A percentile compares a stretch with the other conserved stretches of the same genome.
phyloP scores from a whole-genome alignment of 352 stramenopile genomes.

The Phytophthora capsici region DNA sequence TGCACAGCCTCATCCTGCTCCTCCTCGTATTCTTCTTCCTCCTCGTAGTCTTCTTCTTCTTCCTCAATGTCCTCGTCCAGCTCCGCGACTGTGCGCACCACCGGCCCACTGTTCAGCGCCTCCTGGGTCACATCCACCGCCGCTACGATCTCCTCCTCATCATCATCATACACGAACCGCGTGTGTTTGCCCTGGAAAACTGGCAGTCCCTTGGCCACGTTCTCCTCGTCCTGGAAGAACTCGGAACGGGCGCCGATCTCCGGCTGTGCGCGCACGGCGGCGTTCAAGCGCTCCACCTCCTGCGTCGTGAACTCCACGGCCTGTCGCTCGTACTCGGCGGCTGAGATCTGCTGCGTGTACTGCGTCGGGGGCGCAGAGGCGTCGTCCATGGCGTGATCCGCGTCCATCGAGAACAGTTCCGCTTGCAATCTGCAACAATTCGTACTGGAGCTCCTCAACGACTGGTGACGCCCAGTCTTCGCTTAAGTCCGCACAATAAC shows the following conservation, averaged over 20 bases:
- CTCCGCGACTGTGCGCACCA: constrained; percentile 70
- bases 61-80: constrained; percentile 52
- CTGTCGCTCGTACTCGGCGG: constrained; percentile 63
- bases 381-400: constrained; percentile 36
- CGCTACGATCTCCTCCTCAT: constrained; percentile 69
- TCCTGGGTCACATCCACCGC: constrained; percentile 72
- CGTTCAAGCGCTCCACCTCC: constrained; percentile 71
- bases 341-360: constrained; percentile 52
- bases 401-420: constrained; percentile 25
- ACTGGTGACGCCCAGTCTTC: constrained; percentile 18
- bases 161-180: constrained; percentile 82
- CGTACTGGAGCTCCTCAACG: constrained; percentile 16
- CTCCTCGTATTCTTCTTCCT: constrained; percentile 43
- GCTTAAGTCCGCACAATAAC: constrained; percentile 14
- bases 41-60: constrained; percentile 45
- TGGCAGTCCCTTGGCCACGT: constrained; percentile 63
- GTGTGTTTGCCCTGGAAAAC: constrained; percentile 85
- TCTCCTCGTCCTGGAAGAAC: constrained; percentile 72
- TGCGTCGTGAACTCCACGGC: constrained; percentile 72
- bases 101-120: constrained; percentile 49
- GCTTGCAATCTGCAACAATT: constrained; percentile 19
- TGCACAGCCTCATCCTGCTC: constrained; percentile 38
- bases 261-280: constrained; percentile 55
- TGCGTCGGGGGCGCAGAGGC: constrained; percentile 7
- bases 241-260: constrained; percentile 56